A percentile compares a stretch with the other conserved stretches of the same genome.
Evolutionary conservation across 768 basidiomycete species (phyloP).

Genomic region (Boletus edulis): DNA sequence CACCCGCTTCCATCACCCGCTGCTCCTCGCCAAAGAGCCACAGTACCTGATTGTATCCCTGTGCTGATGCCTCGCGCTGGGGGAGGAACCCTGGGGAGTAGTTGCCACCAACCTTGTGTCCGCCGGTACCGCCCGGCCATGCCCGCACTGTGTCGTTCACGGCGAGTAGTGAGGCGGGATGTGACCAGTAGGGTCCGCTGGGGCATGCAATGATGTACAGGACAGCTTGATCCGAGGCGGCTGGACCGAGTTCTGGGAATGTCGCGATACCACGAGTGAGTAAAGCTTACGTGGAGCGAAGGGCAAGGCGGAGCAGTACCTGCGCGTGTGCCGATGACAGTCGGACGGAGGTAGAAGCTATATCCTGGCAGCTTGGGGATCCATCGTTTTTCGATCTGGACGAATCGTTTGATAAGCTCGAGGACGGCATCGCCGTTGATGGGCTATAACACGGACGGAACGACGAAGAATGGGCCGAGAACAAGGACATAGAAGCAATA

Average conservation of each 20-base stretch:
- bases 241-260: constrained; percentile 56
- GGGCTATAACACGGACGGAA: constrained; percentile 20
- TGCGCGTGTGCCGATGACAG: constrained; percentile 51
- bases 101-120: constrained; percentile 62
- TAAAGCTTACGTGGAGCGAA: neutral
- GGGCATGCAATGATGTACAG: constrained; percentile 84
- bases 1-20: constrained; percentile 56
- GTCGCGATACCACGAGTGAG: neutral
- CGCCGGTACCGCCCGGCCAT: constrained; percentile 33
- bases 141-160: constrained; percentile 78
- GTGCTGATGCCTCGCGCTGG: constrained; percentile 58
- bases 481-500: no score
- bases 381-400: constrained; percentile 75
- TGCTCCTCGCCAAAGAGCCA: constrained; percentile 72
- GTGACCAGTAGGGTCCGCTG: constrained; percentile 49
- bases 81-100: constrained; percentile 62
- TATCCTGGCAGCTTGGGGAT: constrained; percentile 73
- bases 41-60: constrained; percentile 76
- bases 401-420: constrained; percentile 62
- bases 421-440: constrained; percentile 48
- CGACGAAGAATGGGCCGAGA: no score
- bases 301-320: constrained; percentile 19
- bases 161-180: constrained; percentile 54
- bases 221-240: constrained; percentile 74
- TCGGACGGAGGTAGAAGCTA: constrained; percentile 86